A percentile compares a stretch with the other conserved stretches of the same genome.
Evolutionary conservation across 768 basidiomycete genomes (phyloP).

Genomic region (Jaapia argillacea): DNA sequence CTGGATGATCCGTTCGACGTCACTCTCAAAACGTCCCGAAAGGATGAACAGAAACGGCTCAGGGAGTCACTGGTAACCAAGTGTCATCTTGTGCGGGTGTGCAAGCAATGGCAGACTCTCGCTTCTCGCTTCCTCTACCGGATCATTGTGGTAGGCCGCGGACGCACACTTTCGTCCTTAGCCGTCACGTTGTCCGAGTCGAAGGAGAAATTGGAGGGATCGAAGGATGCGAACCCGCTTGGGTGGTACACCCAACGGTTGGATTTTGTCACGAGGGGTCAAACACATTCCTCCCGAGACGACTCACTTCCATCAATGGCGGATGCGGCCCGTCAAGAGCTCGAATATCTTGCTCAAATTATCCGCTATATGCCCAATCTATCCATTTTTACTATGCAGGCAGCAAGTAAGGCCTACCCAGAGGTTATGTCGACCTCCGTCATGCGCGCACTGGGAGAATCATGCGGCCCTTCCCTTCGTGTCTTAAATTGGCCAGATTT

Average conservation of each 20-base stretch:
- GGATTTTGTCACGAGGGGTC: slow-evolving; percentile 16
- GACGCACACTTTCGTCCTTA: slow-evolving; percentile 12
- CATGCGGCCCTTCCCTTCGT: not conserved
- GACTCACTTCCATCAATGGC: too few relatives aligned
- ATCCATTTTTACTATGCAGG: slow-evolving; percentile 4
- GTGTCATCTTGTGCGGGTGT: slow-evolving; percentile 18
- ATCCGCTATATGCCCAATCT: slow-evolving; percentile 12
- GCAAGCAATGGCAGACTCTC: slow-evolving; percentile 18
- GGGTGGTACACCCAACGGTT: slow-evolving; percentile 16
- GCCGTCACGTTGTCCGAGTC: slow-evolving; percentile 8
- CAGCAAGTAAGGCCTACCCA: not conserved
- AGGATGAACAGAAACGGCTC: not conserved
- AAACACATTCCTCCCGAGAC: not conserved
- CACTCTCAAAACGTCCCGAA: not conserved
- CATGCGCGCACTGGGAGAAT: not conserved
- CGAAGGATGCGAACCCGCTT: slow-evolving; percentile 6
- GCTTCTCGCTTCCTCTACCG: slow-evolving; percentile 15
- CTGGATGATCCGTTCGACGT: not conserved
- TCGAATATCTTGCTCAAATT: slow-evolving; percentile 5
- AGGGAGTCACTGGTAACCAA: slow-evolving; percentile 16
- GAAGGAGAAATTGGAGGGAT: slow-evolving; percentile 6
- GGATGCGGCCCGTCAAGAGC: slow-evolving; percentile 2
- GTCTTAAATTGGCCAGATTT: not conserved
- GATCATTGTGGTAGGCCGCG: slow-evolving; percentile 14
- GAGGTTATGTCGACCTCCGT: not conserved